Evolutionary conservation across 1,284 basidiomycete genomes (phyloP).

Genomic region (Tylopilus orsonianus): DNA sequence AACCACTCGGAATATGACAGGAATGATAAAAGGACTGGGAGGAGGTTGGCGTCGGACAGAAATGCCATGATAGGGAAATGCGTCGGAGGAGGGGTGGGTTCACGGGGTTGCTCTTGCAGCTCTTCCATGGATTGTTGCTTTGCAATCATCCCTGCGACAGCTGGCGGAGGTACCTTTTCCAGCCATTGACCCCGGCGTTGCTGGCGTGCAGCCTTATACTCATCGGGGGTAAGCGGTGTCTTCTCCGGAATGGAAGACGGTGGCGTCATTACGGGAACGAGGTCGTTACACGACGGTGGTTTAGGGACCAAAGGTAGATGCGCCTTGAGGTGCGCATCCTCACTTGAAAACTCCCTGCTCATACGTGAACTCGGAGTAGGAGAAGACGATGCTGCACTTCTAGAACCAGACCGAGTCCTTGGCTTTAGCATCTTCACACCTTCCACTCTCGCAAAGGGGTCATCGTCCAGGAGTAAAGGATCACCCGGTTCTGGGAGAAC

Average conservation of each 20-base stretch:
- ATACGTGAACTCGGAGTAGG: not conserved
- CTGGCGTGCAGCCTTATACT: constrained; percentile 40
- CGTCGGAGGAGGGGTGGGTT: constrained; percentile 35
- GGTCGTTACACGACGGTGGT: not conserved
- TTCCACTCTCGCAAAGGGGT: constrained; percentile 57
- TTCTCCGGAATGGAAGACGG: constrained; percentile 11
- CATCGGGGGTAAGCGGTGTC: constrained; percentile 36
- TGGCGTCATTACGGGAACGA: not conserved
- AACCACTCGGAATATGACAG: constrained; percentile 70
- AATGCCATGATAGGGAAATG: constrained; percentile 54
- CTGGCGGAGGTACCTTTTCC: constrained; percentile 39
- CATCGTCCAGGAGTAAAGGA: constrained; percentile 44
- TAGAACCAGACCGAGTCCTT: constrained; percentile 19
- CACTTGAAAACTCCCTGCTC: constrained; percentile 9
- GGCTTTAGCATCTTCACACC: constrained; percentile 43
- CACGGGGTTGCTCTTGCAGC: constrained; percentile 19
- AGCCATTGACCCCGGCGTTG: constrained; percentile 42
- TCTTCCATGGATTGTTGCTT: constrained; percentile 21
- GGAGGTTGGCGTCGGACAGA: constrained; percentile 47
- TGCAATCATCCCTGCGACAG: constrained; percentile 30
- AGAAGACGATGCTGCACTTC: constrained; percentile 2
- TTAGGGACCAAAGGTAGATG: constrained; percentile 3
- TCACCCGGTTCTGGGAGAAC: constrained; percentile 18
- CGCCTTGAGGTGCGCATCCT: constrained; percentile 14
- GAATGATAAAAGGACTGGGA: constrained; percentile 52